Evolutionary conservation across 2,329 filamentous ascomycete species (phyloP).

Genomic region (Penicillium fuscoglaucum): DNA sequence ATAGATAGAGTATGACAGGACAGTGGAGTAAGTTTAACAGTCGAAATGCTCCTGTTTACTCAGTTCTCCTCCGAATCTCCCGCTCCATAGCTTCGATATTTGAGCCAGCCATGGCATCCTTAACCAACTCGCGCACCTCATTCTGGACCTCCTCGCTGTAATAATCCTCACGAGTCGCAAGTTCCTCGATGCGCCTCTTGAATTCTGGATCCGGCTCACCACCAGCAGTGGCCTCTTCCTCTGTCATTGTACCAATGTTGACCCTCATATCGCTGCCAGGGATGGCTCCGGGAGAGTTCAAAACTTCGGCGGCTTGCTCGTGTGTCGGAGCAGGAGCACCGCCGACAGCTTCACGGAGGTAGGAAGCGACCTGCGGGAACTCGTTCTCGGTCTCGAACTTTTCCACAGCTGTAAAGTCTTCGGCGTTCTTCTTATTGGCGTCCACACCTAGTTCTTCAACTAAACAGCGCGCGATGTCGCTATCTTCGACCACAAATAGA

Average conservation of each 20-base stretch:
- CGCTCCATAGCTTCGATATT: conserved; percentile 61
- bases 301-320: conserved; percentile 32
- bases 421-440: conserved; percentile 63
- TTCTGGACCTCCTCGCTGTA: conserved; percentile 76
- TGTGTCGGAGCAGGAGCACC: conserved; percentile 26
- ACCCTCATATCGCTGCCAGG: conserved; percentile 72
- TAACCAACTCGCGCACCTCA: conserved; percentile 73
- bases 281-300: conserved; percentile 59
- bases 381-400: conserved; percentile 78
- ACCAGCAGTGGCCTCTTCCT: conserved; percentile 56
- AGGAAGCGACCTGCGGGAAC: conserved; percentile 72
- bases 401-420: conserved; percentile 77
- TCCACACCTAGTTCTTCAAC: conserved; percentile 81
- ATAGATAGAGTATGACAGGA: neutral
- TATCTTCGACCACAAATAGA: conserved; percentile 86
- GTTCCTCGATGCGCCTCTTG: conserved; percentile 79
- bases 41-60: conserved; percentile 42
- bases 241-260: conserved; percentile 72
- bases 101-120: conserved; percentile 73
- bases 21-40: neutral
- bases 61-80: conserved; percentile 63
- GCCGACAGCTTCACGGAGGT: conserved; percentile 55
- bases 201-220: conserved; percentile 78
- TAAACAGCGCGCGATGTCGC: conserved; percentile 73
- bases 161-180: conserved; percentile 82